Evolutionary conservation across 169 alveolate genomes (phyloP), one percentile per base, ranked within the genome.

Genomic region (Eimeria falciformis): DNA sequence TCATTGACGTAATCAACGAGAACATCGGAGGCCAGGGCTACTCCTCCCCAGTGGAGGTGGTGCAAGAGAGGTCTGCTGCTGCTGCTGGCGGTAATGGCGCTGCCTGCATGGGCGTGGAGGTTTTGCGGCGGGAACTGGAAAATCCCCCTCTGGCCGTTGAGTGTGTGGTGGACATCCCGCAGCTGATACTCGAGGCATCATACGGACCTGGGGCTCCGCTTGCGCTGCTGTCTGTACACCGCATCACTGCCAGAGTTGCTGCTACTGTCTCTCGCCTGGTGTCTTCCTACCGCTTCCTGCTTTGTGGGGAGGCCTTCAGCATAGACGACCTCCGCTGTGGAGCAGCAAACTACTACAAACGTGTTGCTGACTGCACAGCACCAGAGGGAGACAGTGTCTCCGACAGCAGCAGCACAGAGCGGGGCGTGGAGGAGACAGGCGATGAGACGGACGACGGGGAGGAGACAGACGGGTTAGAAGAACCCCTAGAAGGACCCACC

Each of bases 261-360:
- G 92, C 62, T 78, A 23, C 93, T 79, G 55, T 81, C 93, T 73
- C 92, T 46, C 50, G 91, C 50, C 83, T 95, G 94, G 92, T 62
- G 47, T 40, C 75, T 82, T n/a, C 47, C 69, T 90, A 90, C 77
- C 77, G 65, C 40, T 77, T 90, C 55, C 73, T n/a, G 40, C 91
- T 90, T 65, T 65, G 53, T 18, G 94, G 82, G 33, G 75, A 79
- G n/a, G 56, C 89, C 27, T 90, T 90, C 91, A 69, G 68, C 58
- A 56, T 83, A 53, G 88, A 95, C 95, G 83, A 96, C 94, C 55
- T 91, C 55, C 92, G 97, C 55, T 14, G 68, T 45, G 62, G 55
- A 93, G 37, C 75, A 81, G 75, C 94, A 27, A 45, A 77, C 53
- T 55, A 45, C 68, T 90, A 58, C 94, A 90, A 77, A n/a, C 78